Evolutionary conservation across 2,329 filamentous ascomycete genomes (phyloP), one percentile per base, ranked within the genome.

Genomic region (Pseudocercospora macadamiae): DNA sequence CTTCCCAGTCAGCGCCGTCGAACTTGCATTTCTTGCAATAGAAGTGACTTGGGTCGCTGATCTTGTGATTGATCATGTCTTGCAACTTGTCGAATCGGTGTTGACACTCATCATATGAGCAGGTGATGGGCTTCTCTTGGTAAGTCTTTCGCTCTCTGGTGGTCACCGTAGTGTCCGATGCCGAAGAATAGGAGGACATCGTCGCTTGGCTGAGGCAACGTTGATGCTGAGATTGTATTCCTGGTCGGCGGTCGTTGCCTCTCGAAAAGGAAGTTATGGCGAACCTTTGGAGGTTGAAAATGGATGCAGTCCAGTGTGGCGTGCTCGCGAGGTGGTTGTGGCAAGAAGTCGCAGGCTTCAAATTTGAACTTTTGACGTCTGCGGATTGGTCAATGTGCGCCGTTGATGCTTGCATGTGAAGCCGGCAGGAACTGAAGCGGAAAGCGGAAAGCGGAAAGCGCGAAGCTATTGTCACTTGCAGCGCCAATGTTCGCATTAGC

Each of bases 1-100:
- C 66, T 1, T 70, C 68, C 70, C 69, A 75, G 56, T 69, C 64
- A 7, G 63, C 61, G 63, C 64, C 73, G 62, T 75, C 71, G 25
- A 64, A 64, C 36, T 80, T 69, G 68, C 79, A 81, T 53, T 74
- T 75, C 53, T 69, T 65, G 69, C 79, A 82, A 64, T 80, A 81
- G 61, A 64, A 65, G 57, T 81, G 79, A 8, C 75, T 70, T 1
- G 75, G 69, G 2, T 75, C 71, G 19, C 73, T 57, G 16, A 70
- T 73, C 67, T 86, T 86, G 73, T 86, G 84, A 2, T 68, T 68
- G 51, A 74, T 78, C 77, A 86, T 81, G 2, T 75, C 74, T 42
- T 76, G 73, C 9, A 72, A 68, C 0, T 73, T 78, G 7, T 72
- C 62, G 68, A 86, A 86, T 16, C 66, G 71, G 36, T 72, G 68